These are phyloP conservation scores for Nannochloris sp. DNA, from an alignment of 139 green algal genomes.

Conservation along the genomic window DNA sequence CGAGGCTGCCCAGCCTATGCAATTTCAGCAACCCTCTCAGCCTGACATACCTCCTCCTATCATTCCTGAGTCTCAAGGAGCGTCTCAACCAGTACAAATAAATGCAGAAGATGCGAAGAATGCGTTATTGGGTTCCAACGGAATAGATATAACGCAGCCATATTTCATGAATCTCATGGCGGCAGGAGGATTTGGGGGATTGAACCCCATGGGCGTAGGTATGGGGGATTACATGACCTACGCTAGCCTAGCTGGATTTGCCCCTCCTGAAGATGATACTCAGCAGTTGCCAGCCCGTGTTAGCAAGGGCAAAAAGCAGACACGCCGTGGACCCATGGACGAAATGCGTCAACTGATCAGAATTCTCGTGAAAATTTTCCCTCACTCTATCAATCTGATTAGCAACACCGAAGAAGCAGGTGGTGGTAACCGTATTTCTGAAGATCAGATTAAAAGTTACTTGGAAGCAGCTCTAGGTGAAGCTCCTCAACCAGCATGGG, in stretches of 20 bases:
- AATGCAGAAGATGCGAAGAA: neutral
- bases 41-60: constrained; percentile 26
- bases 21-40: constrained; percentile 21
- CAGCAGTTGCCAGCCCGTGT: neutral
- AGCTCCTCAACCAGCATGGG: constrained; percentile 64
- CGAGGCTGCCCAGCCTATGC: constrained; percentile 2
- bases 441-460: constrained; percentile 66
- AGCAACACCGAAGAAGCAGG: constrained; percentile 45
- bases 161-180: no score
- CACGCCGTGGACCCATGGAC: constrained; percentile 75
- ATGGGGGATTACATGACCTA: no score
- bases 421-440: constrained; percentile 67
- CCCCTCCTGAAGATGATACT: neutral
- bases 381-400: constrained; percentile 41
- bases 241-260: no score
- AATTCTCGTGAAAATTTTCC: constrained; percentile 73
- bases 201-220: no score
- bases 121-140: neutral
- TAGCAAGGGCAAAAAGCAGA: constrained; percentile 21
- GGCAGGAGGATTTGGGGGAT: no score
- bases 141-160: neutral
- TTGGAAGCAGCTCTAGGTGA: constrained; percentile 58
- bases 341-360: constrained; percentile 85
- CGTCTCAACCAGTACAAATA: neutral
- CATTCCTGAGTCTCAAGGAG: neutral